Percentiles rank a stretch among this genome's conserved stretches.
Evolutionary conservation across 257 asterid species (phyloP).

Genomic region (Solanum pinnatisectum): DNA sequence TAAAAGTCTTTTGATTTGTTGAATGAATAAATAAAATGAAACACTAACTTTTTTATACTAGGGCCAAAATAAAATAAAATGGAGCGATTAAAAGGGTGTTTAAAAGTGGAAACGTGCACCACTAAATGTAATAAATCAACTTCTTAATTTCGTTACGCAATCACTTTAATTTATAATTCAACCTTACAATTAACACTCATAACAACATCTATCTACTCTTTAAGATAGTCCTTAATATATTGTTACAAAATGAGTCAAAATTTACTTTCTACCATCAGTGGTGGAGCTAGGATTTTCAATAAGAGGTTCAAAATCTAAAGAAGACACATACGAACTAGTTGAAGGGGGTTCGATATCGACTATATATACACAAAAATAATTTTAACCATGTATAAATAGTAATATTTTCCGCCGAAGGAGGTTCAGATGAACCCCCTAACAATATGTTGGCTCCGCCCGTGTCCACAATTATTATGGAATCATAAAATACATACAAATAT

Average conservation of each 20-base stretch:
- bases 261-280: neutral
- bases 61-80: neutral
- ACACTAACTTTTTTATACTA: too few species aligned
- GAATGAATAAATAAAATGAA: too few species aligned
- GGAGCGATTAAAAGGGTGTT: neutral
- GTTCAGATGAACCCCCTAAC: neutral
- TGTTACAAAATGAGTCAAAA: neutral
- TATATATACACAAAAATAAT: too few species aligned
- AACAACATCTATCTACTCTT: neutral
- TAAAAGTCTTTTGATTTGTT: too few species aligned
- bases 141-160: neutral
- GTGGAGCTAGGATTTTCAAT: too few species aligned
- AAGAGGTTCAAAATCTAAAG: too few species aligned
- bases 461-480: neutral
- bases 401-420: neutral
- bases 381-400: neutral
- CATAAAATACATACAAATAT: neutral
- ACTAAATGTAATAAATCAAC: neutral
- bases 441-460: neutral
- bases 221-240: neutral
- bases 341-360: too few species aligned
- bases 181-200: neutral
- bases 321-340: neutral
- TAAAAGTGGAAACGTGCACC: neutral
- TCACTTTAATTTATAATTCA: neutral